These are phyloP conservation scores for Coniosporium apollinis DNA, from an alignment of 495 filamentous ascomycete genomes.

Conservation along the genomic window DNA sequence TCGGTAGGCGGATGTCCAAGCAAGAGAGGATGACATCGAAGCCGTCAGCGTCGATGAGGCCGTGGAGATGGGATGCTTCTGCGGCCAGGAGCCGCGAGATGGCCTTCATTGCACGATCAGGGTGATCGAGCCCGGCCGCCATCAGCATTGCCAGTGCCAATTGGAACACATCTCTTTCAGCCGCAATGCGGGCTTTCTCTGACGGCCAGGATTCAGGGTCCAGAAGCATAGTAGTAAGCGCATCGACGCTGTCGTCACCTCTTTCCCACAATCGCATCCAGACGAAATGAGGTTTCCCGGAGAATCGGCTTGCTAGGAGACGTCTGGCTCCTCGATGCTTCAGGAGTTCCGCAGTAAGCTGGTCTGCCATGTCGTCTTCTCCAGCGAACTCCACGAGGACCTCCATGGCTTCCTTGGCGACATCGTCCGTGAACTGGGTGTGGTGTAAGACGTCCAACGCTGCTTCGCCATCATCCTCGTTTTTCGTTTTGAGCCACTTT, in stretches of 20 bases:
- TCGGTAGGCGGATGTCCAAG: conserved; percentile 57
- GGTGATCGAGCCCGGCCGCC: conserved; percentile 41
- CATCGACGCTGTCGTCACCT: conserved; percentile 43
- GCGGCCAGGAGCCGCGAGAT: conserved; percentile 44
- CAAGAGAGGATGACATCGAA: conserved; percentile 65
- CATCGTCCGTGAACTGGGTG: conserved; percentile 33
- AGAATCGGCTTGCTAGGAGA: conserved; percentile 33
- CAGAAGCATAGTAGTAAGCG: conserved; percentile 38
- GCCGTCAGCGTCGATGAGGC: conserved; percentile 61
- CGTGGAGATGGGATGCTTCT: too few relatives aligned
- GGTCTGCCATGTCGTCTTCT: conserved; percentile 32
- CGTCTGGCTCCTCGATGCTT: conserved; percentile 37
- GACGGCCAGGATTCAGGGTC: conserved; percentile 40
- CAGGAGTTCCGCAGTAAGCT: conserved; percentile 43
- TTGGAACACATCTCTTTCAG: conserved; percentile 44
- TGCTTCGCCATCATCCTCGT: conserved; percentile 41
- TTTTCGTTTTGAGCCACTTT: conserved; percentile 32
- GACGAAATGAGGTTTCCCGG: conserved; percentile 30
- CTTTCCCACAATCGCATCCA: conserved; percentile 42
- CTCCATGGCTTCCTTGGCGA: conserved; percentile 37
- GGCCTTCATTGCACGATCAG: conserved; percentile 42
- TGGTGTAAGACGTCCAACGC: conserved; percentile 36
- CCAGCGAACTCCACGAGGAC: conserved; percentile 31
- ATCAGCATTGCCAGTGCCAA: conserved; percentile 48
- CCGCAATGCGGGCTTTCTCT: conserved; percentile 30